Evolutionary conservation across 129 eudicot species (phyloP).

Genomic region (Flaveria linearis): DNA sequence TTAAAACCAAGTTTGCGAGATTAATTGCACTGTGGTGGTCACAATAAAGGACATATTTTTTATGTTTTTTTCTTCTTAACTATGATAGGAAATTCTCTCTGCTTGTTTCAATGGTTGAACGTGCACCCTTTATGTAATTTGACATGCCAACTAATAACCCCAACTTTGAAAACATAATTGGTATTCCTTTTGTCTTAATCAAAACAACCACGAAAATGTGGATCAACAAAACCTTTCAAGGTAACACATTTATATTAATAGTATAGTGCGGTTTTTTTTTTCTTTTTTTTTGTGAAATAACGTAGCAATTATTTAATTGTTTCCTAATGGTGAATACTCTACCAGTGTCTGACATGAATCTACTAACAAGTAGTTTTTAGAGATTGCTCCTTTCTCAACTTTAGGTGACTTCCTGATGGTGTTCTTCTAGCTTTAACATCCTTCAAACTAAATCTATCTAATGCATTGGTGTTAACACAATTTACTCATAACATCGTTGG

Average conservation of each 20-base stretch:
- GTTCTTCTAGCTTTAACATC: not conserved
- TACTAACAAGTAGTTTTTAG: not conserved
- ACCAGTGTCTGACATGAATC: not conserved
- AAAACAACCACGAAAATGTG: not conserved
- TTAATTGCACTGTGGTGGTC: not conserved
- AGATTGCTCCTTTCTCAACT: not conserved
- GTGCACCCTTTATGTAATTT: not conserved
- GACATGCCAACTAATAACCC: not conserved
- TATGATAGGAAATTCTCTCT: not conserved
- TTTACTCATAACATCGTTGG: not conserved
- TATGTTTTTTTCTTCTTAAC: not conserved
- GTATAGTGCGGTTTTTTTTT: not conserved
- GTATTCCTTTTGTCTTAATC: not conserved
- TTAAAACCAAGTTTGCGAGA: not conserved
- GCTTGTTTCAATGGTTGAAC: not conserved
- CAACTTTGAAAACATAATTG: not conserved
- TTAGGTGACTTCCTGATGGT: not conserved
- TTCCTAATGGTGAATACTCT: not conserved
- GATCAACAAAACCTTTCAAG: not conserved
- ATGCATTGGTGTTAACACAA: too few species aligned
- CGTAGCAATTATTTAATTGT: not conserved
- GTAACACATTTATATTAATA: not conserved
- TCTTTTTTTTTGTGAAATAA: too few species aligned
- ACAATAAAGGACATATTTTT: not conserved
- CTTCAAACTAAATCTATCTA: not conserved